phyloP scores from a whole-genome alignment of 2,329 filamentous ascomycete genomes.

The Penicillium sp. region DNA sequence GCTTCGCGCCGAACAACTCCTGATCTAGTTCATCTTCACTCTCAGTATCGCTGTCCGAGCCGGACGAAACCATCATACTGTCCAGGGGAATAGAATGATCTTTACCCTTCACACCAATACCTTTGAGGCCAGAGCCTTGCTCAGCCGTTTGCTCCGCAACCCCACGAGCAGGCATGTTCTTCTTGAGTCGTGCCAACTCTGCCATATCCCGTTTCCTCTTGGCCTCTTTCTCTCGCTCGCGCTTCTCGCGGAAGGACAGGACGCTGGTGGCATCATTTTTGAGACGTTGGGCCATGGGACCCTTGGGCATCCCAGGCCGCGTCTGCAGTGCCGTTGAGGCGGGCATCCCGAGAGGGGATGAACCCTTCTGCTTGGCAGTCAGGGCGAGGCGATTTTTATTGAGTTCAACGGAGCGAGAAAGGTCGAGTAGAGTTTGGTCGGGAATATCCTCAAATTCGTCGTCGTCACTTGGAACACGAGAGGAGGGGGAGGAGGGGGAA shows the following conservation, averaged over 20 bases:
- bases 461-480: constrained; percentile 43
- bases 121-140: constrained; percentile 78
- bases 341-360: constrained; percentile 32
- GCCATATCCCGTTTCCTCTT: constrained; percentile 74
- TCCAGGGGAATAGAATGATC: constrained; percentile 74
- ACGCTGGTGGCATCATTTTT: constrained; percentile 46
- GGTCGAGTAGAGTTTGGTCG: constrained; percentile 49
- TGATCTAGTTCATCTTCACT: constrained; percentile 77
- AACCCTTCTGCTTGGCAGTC: constrained; percentile 38
- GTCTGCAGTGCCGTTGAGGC: constrained; percentile 20
- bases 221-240: constrained; percentile 76
- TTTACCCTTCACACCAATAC: constrained; percentile 75
- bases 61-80: constrained; percentile 85
- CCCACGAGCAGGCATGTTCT: constrained; percentile 56
- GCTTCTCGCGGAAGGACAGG: constrained; percentile 71
- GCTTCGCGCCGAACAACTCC: constrained; percentile 65
- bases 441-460: constrained; percentile 52
- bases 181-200: constrained; percentile 72
- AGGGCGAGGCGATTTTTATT: constrained; percentile 48
- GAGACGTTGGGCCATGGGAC: constrained; percentile 33
- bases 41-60: constrained; percentile 70
- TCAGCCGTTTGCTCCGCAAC: constrained; percentile 65
- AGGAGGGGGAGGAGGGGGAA: constrained; percentile 44
- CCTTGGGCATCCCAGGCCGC: constrained; percentile 36
- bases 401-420: constrained; percentile 51